Percentiles rank a stretch among this genome's conserved stretches.
phyloP scores from a whole-genome alignment of 2,329 filamentous ascomycete species.

The Trichophyton schoenleinii region DNA sequence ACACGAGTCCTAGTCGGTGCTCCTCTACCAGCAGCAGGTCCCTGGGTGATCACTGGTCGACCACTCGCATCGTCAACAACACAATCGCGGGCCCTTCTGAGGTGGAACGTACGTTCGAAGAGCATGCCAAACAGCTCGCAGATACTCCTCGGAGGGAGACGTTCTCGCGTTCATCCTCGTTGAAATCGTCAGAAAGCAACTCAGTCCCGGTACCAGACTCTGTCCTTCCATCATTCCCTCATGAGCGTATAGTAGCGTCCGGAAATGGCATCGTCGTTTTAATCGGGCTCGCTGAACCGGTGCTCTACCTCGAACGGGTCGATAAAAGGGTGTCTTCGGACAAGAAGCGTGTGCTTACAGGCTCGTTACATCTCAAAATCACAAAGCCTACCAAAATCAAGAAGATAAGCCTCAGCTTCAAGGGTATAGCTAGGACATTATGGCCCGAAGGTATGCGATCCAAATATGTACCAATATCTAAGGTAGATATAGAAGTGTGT shows the following conservation, averaged over 20 bases:
- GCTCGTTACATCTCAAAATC: slow-evolving; percentile 67
- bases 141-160: slow-evolving; percentile 15
- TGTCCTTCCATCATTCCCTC: slow-evolving; percentile 26
- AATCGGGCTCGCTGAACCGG: slow-evolving; percentile 36
- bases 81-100: neutral
- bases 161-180: slow-evolving; percentile 14
- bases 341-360: slow-evolving; percentile 71
- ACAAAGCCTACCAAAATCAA: slow-evolving; percentile 90
- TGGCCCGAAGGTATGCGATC: slow-evolving; percentile 66
- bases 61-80: neutral
- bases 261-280: slow-evolving; percentile 37
- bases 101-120: neutral
- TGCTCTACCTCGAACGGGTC: slow-evolving; percentile 38
- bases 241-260: slow-evolving; percentile 38
- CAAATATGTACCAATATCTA: neutral
- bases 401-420: slow-evolving; percentile 73
- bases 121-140: slow-evolving; percentile 15
- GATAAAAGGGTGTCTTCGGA: slow-evolving; percentile 39
- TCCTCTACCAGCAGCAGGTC: neutral
- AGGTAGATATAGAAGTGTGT: neutral
- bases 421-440: slow-evolving; percentile 74
- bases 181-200: slow-evolving; percentile 11
- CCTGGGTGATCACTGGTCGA: neutral
- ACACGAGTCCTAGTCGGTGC: neutral
- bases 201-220: slow-evolving; percentile 18